Conservation (phyloP, 345 rosid genomes). For the Salix brachista region DNA sequence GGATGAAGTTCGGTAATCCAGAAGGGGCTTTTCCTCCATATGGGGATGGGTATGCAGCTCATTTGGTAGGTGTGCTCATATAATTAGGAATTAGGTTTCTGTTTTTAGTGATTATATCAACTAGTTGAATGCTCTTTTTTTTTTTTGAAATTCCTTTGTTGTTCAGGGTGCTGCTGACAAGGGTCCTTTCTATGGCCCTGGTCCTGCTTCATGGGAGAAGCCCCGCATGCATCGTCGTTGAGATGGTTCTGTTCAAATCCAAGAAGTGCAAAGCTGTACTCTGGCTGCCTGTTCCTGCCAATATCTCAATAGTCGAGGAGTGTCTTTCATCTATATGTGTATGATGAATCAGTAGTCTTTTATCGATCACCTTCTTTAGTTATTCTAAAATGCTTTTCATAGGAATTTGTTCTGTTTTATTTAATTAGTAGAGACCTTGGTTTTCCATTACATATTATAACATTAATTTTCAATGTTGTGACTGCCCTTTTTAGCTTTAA, state of each 20-base stretch:
- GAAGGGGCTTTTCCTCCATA: constrained; percentile 58
- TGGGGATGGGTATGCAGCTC: constrained; percentile 62
- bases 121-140: neutral
- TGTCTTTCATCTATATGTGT: constrained; percentile 29
- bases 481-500: neutral
- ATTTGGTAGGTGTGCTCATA: constrained; percentile 43
- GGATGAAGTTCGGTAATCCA: constrained; percentile 44
- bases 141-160: constrained; percentile 19
- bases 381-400: constrained; percentile 26
- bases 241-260: constrained; percentile 26
- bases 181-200: constrained; percentile 59
- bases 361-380: constrained; percentile 38
- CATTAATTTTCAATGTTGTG: too few relatives aligned
- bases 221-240: constrained; percentile 57
- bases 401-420: constrained; percentile 19
- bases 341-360: constrained; percentile 33
- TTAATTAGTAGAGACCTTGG: neutral
- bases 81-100: neutral
- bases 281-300: constrained; percentile 12
- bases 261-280: constrained; percentile 20
- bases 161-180: constrained; percentile 62
- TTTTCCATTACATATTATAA: neutral
- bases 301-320: constrained; percentile 28
- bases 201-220: constrained; percentile 75
- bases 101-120: neutral